Evolutionary conservation across 2,329 filamentous ascomycete genomes (phyloP).

Genomic region (Trichoderma lentiforme): DNA sequence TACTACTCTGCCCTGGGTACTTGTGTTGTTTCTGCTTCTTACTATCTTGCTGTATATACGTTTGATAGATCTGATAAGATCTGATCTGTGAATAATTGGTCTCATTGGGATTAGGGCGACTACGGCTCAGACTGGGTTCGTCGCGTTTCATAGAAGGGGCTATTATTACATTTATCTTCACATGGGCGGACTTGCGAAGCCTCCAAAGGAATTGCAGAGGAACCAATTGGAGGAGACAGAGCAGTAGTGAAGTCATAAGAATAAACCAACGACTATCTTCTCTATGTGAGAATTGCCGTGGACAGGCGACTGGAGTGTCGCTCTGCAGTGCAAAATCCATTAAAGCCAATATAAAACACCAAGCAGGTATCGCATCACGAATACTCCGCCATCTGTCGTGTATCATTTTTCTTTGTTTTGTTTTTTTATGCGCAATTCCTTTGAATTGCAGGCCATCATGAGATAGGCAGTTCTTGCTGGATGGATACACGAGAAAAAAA

Average conservation of each 20-base stretch:
- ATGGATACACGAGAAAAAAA: constrained; percentile 9
- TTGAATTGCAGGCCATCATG: constrained; percentile 10
- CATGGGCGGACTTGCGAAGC: not conserved
- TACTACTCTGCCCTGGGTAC: not conserved
- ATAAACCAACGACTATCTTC: not conserved
- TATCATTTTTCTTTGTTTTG: constrained; percentile 15
- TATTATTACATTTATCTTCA: not conserved
- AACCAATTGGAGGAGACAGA: not conserved
- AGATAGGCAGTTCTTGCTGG: constrained; percentile 6
- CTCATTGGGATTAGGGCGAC: not conserved
- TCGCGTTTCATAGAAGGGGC: not conserved
- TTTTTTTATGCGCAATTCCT: constrained; percentile 9
- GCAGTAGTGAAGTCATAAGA: not conserved
- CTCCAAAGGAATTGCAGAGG: not conserved
- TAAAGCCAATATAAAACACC: constrained; percentile 15
- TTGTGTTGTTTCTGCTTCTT: not conserved
- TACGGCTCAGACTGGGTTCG: not conserved
- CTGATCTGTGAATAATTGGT: not conserved
- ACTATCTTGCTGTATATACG: not conserved
- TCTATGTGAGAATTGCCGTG: not conserved
- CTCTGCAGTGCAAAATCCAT: constrained; percentile 14
- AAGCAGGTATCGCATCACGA: constrained; percentile 17
- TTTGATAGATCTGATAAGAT: not conserved
- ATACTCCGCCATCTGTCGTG: constrained; percentile 3
- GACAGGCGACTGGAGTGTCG: constrained; percentile 6